These are phyloP conservation scores for Cicer bijugum DNA, from an alignment of 306 rosid genomes.

Conservation along the genomic window DNA sequence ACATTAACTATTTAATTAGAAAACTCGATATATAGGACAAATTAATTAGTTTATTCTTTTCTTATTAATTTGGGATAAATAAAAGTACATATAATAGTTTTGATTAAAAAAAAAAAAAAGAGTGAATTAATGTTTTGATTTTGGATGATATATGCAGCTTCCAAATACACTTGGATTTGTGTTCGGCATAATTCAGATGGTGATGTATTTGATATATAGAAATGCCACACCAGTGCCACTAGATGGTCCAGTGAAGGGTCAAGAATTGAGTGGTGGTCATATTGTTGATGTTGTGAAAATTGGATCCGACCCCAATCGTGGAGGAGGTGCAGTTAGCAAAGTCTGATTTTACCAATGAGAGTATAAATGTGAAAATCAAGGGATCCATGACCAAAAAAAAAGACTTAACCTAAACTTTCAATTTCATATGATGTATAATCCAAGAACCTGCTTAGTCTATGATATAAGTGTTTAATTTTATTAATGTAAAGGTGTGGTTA, in stretches of 20 bases:
- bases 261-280: conserved; percentile 63
- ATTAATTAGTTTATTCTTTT: conserved; percentile 24
- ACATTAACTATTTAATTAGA: neutral
- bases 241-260: conserved; percentile 60
- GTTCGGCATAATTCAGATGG: conserved; percentile 86
- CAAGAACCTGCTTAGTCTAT: conserved; percentile 38
- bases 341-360: conserved; percentile 36
- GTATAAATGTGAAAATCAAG: conserved; percentile 21
- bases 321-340: conserved; percentile 38
- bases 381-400: conserved; percentile 19
- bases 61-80: conserved; percentile 31
- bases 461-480: conserved; percentile 45
- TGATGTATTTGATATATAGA: conserved; percentile 66
- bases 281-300: conserved; percentile 66
- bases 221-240: conserved; percentile 52
- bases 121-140: conserved; percentile 3
- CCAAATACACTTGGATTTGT: conserved; percentile 89
- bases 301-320: conserved; percentile 35
- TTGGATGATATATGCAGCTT: conserved; percentile 55
- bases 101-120: neutral
- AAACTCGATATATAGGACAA: conserved; percentile 22
- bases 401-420: conserved; percentile 41
- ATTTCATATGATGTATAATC: conserved; percentile 39
- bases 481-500: conserved; percentile 51
- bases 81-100: neutral